phyloP scores from a whole-genome alignment of 2,329 filamentous ascomycete species.

The Exophiala bonariae region DNA sequence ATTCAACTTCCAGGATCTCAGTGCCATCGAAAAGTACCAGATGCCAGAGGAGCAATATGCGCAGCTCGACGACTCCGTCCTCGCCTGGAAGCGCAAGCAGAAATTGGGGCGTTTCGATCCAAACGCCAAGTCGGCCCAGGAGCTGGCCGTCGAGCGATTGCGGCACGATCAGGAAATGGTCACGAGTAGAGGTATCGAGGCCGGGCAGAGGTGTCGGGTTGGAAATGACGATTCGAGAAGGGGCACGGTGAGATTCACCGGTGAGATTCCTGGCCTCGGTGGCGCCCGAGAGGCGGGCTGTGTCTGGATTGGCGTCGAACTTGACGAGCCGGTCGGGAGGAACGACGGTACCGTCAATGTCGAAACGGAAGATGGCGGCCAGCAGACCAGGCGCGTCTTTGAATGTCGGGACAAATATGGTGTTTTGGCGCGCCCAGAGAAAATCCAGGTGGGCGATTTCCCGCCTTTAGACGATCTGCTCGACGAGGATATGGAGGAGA shows the following conservation, averaged over 20 bases:
- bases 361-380: slow-evolving; percentile 25
- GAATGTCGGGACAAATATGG: slow-evolving; percentile 53
- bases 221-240: slow-evolving; percentile 68
- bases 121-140: slow-evolving; percentile 66
- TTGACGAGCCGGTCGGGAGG: slow-evolving; percentile 66
- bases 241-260: slow-evolving; percentile 53
- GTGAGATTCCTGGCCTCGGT: slow-evolving; percentile 34
- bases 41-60: slow-evolving; percentile 87
- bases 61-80: slow-evolving; percentile 79
- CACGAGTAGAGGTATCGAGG: slow-evolving; percentile 64
- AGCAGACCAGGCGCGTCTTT: slow-evolving; percentile 52
- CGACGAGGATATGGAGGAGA: slow-evolving; percentile 57
- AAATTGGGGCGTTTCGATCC: slow-evolving; percentile 97
- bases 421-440: slow-evolving; percentile 63
- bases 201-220: slow-evolving; percentile 64
- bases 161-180: slow-evolving; percentile 62
- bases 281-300: slow-evolving; percentile 26
- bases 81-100: slow-evolving; percentile 93
- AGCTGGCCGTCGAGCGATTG: slow-evolving; percentile 68
- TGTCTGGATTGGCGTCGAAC: slow-evolving; percentile 40
- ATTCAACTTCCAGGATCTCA: slow-evolving; percentile 76
- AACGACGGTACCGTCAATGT: slow-evolving; percentile 57
- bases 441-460: slow-evolving; percentile 60
- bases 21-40: slow-evolving; percentile 82
- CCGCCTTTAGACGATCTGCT: slow-evolving; percentile 55